A percentile compares a stretch with the other conserved stretches of the same genome.
Conservation (phyloP, 2,329 filamentous ascomycete genomes). For the Pyrenophora graminea region DNA sequence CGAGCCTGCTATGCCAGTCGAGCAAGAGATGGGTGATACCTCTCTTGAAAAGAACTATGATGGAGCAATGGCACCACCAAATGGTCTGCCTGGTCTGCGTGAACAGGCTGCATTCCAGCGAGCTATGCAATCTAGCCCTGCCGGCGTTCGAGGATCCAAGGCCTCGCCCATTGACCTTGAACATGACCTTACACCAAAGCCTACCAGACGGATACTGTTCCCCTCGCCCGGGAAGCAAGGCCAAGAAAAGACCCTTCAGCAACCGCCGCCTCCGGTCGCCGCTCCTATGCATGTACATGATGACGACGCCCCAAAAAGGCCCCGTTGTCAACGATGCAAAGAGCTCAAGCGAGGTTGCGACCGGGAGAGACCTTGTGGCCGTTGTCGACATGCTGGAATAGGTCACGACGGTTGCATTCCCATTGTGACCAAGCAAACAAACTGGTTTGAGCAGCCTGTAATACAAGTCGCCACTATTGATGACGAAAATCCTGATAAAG, state of each 20-base stretch:
- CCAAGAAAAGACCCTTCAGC: conserved; percentile 64
- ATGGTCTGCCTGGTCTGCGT: conserved; percentile 5
- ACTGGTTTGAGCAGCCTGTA: conserved; percentile 24
- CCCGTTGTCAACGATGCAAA: conserved; percentile 33
- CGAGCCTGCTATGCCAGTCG: conserved; percentile 24
- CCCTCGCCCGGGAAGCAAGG: conserved; percentile 73
- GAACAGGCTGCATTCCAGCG: conserved; percentile 51
- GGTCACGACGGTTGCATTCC: conserved; percentile 30
- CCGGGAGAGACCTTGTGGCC: conserved; percentile 32
- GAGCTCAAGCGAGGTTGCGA: conserved; percentile 29
- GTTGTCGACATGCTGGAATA: conserved; percentile 27
- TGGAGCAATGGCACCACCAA: conserved; percentile 19
- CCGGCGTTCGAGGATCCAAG: conserved; percentile 54
- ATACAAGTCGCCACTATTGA: conserved; percentile 16
- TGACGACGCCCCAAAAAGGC: conserved; percentile 23
- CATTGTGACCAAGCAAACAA: conserved; percentile 18
- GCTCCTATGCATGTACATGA: conserved; percentile 10
- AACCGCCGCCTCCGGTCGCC: conserved; percentile 10
- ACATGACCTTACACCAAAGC: conserved; percentile 59
- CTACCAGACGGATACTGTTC: conserved; percentile 74
- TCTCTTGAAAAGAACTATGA: conserved; percentile 18
- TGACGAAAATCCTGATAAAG: conserved; percentile 55
- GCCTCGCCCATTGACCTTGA: conserved; percentile 56
- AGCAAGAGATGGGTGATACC: conserved; percentile 12
- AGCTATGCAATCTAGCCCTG: conserved; percentile 66